Evolutionary conservation across 2,329 filamentous ascomycete genomes (phyloP).

Genomic region (Parascedosporium putredinis): DNA sequence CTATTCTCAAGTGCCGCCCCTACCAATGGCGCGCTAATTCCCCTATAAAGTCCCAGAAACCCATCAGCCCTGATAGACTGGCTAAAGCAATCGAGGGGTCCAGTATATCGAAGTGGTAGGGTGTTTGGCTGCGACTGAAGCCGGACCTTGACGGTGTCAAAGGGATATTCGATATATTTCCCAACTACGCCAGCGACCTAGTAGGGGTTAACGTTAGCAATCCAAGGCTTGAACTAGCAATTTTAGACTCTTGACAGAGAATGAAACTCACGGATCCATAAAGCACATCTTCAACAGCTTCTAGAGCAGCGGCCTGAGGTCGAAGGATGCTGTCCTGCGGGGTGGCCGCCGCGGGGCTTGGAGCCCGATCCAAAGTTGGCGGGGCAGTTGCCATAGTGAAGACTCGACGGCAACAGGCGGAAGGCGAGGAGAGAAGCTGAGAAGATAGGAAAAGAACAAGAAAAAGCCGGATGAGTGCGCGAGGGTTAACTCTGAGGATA

Average conservation of each 20-base stretch:
- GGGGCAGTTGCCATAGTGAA: constrained; percentile 1
- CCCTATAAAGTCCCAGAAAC: constrained; percentile 74
- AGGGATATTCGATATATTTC: constrained; percentile 96
- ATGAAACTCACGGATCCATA: constrained; percentile 68
- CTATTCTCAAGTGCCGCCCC: constrained; percentile 90
- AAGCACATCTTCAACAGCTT: constrained; percentile 62
- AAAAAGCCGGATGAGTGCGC: neutral
- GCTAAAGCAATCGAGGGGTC: constrained; percentile 86
- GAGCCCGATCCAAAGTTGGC: neutral
- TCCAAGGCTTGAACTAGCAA: constrained; percentile 5
- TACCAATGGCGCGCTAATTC: constrained; percentile 81
- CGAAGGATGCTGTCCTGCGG: neutral
- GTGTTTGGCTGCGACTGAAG: constrained; percentile 90
- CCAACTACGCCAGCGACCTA: constrained; percentile 76
- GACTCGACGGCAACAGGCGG: too few species aligned
- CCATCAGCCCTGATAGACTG: constrained; percentile 75
- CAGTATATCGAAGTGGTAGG: constrained; percentile 69
- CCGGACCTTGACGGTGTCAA: constrained; percentile 96
- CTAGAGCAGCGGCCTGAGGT: constrained; percentile 1
- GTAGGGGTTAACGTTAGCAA: constrained; percentile 7
- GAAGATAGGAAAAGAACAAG: too few species aligned
- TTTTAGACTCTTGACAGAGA: neutral
- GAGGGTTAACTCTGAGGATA: too few species aligned
- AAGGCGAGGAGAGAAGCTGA: too few species aligned
- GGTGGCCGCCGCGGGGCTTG: neutral